Evolutionary conservation across 192 early-diverging fungal genomes (phyloP).

Genomic region (Podila verticillata): DNA sequence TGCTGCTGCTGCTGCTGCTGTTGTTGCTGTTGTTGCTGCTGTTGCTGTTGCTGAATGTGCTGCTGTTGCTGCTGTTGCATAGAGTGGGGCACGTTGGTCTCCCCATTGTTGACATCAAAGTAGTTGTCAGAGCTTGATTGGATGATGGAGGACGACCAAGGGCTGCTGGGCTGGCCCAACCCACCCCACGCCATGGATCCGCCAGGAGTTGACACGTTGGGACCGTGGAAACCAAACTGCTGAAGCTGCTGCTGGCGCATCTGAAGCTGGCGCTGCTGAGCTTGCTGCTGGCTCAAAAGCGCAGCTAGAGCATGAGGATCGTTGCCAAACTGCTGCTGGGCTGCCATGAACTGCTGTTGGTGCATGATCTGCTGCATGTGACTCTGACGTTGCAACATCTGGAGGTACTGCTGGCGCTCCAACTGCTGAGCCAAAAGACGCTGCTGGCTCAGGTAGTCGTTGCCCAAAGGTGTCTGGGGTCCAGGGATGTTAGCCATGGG

Average conservation of each 20-base stretch:
- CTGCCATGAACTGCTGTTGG: conserved; percentile 49
- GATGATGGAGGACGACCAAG: conserved; percentile 45
- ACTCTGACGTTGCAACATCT: conserved; percentile 33
- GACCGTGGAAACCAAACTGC: conserved; percentile 22
- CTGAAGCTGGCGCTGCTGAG: conserved; percentile 46
- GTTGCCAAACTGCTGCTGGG: conserved; percentile 44
- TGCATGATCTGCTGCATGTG: conserved; percentile 52
- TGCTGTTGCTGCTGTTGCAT: conserved; percentile 34
- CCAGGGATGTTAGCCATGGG: conserved; percentile 21
- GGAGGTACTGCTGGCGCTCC: conserved; percentile 52
- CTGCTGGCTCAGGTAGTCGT: conserved; percentile 34
- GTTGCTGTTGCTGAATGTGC: conserved; percentile 9
- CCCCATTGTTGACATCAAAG: conserved; percentile 30
- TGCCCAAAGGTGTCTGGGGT: conserved; percentile 29
- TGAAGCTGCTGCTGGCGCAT: conserved; percentile 44
- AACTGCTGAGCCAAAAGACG: conserved; percentile 49
- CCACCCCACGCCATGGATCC: conserved; percentile 45
- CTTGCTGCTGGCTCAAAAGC: conserved; percentile 33
- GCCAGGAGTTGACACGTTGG: conserved; percentile 27
- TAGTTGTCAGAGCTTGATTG: conserved; percentile 41
- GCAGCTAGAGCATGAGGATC: conserved; percentile 43
- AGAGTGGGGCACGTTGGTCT: conserved; percentile 15
- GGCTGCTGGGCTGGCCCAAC: conserved; percentile 39
- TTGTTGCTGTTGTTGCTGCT: conserved; percentile 34
- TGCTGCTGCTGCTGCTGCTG: conserved; percentile 43